Evolutionary conservation across 2,329 filamentous ascomycete species (phyloP).

Genomic region (Paracamarosporium sp.): DNA sequence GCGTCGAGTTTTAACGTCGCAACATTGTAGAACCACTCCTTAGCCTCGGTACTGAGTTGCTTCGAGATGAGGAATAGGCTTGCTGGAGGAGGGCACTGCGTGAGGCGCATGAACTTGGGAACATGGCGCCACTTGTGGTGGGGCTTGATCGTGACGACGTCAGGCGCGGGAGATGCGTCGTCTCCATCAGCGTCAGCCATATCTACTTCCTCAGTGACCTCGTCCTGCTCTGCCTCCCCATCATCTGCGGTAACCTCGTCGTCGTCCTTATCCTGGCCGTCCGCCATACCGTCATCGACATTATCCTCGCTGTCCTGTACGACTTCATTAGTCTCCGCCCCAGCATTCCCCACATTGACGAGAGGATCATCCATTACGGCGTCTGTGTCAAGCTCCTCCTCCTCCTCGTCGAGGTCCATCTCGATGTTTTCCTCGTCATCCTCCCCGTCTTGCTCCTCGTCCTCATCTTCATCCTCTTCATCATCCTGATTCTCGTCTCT

Average conservation of each 20-base stretch:
- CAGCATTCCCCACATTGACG: not conserved
- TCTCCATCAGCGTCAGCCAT: slow-evolving; percentile 1
- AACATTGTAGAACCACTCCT: slow-evolving; percentile 43
- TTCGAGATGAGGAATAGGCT: slow-evolving; percentile 38
- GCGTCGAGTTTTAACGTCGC: slow-evolving; percentile 35
- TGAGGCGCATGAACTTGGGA: slow-evolving; percentile 40
- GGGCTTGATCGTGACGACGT: slow-evolving; percentile 23
- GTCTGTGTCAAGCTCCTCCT: not conserved
- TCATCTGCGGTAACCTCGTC: not conserved
- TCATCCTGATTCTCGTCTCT: slow-evolving; percentile 8
- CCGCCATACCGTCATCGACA: not conserved
- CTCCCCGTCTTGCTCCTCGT: slow-evolving; percentile 7
- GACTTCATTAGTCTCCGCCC: not conserved
- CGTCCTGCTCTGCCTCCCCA: not conserved
- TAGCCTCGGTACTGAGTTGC: slow-evolving; percentile 35
- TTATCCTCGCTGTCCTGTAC: not conserved
- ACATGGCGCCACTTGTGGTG: slow-evolving; percentile 42
- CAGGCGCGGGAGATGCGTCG: slow-evolving; percentile 10
- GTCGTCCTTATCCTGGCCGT: slow-evolving; percentile 3
- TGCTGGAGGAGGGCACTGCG: slow-evolving; percentile 36
- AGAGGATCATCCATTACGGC: not conserved
- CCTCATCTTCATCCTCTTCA: slow-evolving; percentile 7
- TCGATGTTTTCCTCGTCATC: slow-evolving; percentile 11
- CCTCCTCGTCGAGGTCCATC: not conserved
- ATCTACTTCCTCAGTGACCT: not conserved